Evolutionary conservation across 208 protist species (phyloP).

Genomic region (Leishmania lainsoni): DNA sequence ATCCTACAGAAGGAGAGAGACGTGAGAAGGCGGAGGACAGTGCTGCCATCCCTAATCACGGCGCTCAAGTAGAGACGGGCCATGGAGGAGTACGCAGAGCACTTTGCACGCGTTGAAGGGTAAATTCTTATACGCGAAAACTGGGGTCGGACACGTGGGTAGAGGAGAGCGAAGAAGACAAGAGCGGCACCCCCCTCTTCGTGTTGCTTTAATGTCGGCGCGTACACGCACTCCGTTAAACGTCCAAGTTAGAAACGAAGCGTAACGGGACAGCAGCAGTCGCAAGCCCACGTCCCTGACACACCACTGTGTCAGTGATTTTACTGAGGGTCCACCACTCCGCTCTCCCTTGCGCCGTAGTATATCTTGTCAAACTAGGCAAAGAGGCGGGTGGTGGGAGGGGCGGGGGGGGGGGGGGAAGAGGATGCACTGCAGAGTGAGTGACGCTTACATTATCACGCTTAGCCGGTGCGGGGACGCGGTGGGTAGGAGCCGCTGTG

Average conservation of each 20-base stretch:
- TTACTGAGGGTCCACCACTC: background rate
- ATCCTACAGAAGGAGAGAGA: background rate
- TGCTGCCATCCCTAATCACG: background rate
- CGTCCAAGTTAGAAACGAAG: background rate
- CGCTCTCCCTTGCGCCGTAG: background rate
- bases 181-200: background rate
- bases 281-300: background rate
- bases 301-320: background rate
- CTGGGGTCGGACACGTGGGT: background rate
- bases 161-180: background rate
- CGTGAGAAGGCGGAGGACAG: background rate
- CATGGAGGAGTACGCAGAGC: background rate
- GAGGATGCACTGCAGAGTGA: background rate
- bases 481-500: slow-evolving; percentile 4
- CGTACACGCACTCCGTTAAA: background rate
- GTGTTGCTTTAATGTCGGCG: background rate
- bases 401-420: no score
- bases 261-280: background rate
- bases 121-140: background rate
- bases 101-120: background rate
- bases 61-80: background rate
- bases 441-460: background rate
- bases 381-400: background rate
- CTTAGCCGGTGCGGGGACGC: slow-evolving; percentile 7
- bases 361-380: background rate